Base-by-base conservation (phyloP, 257 asterid genomes). In the Lycium barbarum region DNA sequence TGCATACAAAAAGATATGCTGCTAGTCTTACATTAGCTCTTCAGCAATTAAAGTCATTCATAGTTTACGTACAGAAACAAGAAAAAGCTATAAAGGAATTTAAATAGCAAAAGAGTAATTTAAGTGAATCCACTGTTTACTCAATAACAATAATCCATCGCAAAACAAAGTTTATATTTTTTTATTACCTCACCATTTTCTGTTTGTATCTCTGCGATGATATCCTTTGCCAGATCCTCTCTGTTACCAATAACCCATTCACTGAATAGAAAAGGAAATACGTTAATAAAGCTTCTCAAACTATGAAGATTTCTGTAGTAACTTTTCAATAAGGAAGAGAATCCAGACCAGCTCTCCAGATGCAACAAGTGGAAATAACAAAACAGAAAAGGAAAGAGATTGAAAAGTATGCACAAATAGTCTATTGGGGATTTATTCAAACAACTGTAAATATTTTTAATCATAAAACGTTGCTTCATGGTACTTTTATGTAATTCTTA, bases 211-310 rank as follows among this genome's bases (percentile, higher is more conserved):
- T 93, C 97, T 55, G 98, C 92, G 68, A 94, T 88, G 51, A 97
- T 94, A 88, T 97, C 97, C 93, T 94, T 95, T 0, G 93, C 96
- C 87, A 97, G 86, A 85, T 94, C 99, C 91, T 97, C 98, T 62
- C 97, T 98, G 89, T 97, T 95, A 71, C 99, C 99, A 84, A 97
- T 92, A 87, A 97, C 99, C 99, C 98, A 95, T 91, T 97, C 99
- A 89, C 99, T 97, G 93, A 89, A 90, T 82, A 83, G 54, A 51
- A 72, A 79, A 63, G 67, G 15, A 71, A 66, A 83, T 7, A 4
- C 2, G 66, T 78, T 35, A 78, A 33, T 26, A 78, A 49, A 78
- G 33, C 17, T 70, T 70, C 78, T 15, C 53, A 7, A 63, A 63
- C 40, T 63, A 26, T 10, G 17, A 63, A 20, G 71, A 22, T 20